These are phyloP conservation scores for Plasmodium billcollinsi DNA, from an alignment of 169 alveolate species.

Conservation along the genomic window DNA sequence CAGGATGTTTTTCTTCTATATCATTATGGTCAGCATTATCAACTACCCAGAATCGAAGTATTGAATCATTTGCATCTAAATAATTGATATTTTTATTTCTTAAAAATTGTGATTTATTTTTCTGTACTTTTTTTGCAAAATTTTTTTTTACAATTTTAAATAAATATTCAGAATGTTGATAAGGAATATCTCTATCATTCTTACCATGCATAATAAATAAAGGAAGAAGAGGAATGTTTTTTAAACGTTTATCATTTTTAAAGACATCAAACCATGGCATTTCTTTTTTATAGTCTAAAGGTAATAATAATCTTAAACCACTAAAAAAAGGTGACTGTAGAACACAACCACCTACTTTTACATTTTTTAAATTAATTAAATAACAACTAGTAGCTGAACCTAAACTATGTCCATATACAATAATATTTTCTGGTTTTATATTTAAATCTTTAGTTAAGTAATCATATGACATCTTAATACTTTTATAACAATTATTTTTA, in stretches of 20 bases:
- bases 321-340: slow-evolving; percentile 92
- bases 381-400: slow-evolving; percentile 93
- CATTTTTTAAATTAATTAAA: slow-evolving; percentile 48
- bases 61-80: slow-evolving; percentile 4
- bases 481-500: slow-evolving; percentile 83
- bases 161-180: slow-evolving; percentile 77
- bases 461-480: slow-evolving; percentile 84
- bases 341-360: slow-evolving; percentile 91
- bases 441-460: slow-evolving; percentile 77
- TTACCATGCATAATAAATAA: slow-evolving; percentile 83
- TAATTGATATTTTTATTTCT: slow-evolving; percentile 28
- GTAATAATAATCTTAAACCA: slow-evolving; percentile 86
- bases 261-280: slow-evolving; percentile 87
- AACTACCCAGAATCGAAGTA: slow-evolving; percentile 30
- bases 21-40: slow-evolving; percentile 36
- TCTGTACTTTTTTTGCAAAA: slow-evolving; percentile 4
- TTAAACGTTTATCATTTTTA: slow-evolving; percentile 81
- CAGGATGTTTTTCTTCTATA: slow-evolving; percentile 4
- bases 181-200: slow-evolving; percentile 78
- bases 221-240: slow-evolving; percentile 69
- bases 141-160: slow-evolving; percentile 35
- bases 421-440: slow-evolving; percentile 82
- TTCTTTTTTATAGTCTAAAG: slow-evolving; percentile 64
- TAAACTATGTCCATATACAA: slow-evolving; percentile 91
- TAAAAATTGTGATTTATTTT: slow-evolving; percentile 2